phyloP scores from a whole-genome alignment of 139 green algal genomes.

The Marvania coccoides region DNA sequence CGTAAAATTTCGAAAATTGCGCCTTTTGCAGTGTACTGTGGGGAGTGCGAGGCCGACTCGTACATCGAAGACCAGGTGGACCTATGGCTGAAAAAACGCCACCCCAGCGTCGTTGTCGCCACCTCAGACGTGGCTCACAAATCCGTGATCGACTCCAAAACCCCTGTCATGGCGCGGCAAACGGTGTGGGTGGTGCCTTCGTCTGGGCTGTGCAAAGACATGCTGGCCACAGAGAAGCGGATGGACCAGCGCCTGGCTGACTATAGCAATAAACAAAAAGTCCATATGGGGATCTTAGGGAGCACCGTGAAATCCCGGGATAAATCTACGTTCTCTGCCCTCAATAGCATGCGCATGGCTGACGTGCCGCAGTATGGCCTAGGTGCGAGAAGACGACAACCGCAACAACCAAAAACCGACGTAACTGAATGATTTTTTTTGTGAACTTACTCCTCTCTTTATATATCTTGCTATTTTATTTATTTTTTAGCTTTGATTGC shows the following conservation, averaged over 20 bases:
- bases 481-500: too few species aligned
- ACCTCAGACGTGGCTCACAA: neutral
- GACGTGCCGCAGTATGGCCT: too few species aligned
- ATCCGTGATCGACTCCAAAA: neutral
- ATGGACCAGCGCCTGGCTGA: neutral
- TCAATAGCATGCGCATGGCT: constrained; percentile 1
- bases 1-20: too few species aligned
- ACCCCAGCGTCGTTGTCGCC: neutral
- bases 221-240: neutral
- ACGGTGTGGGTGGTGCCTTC: neutral
- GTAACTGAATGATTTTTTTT: too few species aligned
- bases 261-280: neutral
- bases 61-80: neutral
- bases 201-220: constrained; percentile 2
- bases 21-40: neutral
- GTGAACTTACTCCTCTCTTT: too few species aligned
- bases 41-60: constrained; percentile 9
- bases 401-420: too few species aligned
- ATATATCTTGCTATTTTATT: too few species aligned
- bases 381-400: too few species aligned
- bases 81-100: neutral
- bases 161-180: neutral
- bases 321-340: neutral
- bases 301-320: constrained; percentile 1
- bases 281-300: neutral